Base-by-base conservation (phyloP, 75 land plant species). In the Pinus tabuliformis region DNA sequence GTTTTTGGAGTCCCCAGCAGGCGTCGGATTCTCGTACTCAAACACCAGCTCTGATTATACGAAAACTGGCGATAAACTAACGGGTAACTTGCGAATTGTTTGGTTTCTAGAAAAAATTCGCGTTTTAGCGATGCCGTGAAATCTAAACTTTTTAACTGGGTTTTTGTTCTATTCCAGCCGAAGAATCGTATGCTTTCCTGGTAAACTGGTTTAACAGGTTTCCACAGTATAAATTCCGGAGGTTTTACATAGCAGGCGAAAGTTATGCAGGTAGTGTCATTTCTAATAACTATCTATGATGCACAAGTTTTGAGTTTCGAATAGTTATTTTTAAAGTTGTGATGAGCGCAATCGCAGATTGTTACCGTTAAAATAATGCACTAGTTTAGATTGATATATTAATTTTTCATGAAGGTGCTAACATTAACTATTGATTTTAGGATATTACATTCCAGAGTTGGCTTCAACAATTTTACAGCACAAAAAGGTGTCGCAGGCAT, bases 191-290 rank as follows among this genome's bases (percentile, higher is more conserved):
- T 26, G 61, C 57, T 0, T 93, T 93, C 52, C 57, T 93, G 1
- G 21, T 83, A 56, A 79, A 78, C 20, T 93, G 95, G 95, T 57
- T 91, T 17, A 88, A 91, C 70, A 82, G 89, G 13, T 93, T 93
- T 74, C 95, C 95, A 1, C 82, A 87, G 60, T 93, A 89, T 76
- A 91, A 91, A 72, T 20, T 36, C 16, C 59, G 93, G 16, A 89
- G 88, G 7, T 92, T 92, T 52, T 92, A 84, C 81, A 86, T 92
- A 14, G 49, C 95, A 14, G 95, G 95, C 8, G 95, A 92, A 65
- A 92, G 95, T 59, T 92, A 92, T 42, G 95, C 88, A 20, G 95
- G 95, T 90, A 74, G 18, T 39, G 11, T 7, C 17, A 28, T 14
- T 52, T 26, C 1, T 52, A 13, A 6, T 15, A 73, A 6, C 15